Evolutionary conservation across 306 rosid species (phyloP), one percentile per base, ranked within the genome.

Genomic region (Begonia fuchsioides): DNA sequence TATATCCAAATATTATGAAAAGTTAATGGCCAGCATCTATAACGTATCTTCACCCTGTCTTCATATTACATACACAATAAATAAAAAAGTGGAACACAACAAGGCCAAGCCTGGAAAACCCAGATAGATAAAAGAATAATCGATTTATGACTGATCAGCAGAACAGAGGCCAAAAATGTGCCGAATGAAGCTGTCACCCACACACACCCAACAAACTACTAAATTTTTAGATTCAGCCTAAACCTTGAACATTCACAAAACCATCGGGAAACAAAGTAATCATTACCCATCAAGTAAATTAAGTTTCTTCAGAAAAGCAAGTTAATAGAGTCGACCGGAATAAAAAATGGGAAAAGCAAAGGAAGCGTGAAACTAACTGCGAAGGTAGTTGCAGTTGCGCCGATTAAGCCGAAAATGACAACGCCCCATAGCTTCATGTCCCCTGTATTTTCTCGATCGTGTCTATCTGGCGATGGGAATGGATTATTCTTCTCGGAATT

Each of bases 371-470:
- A 59, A 57, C 79, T 79, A 65, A 92, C 94, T 17, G 94, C 93
- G 19, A 79, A 64, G 49, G 98, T 92, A 39, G 93, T 73, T 65
- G 68, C 86, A 50, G 96, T 73, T 76, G 96, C 98, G 53, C 93
- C 95, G 55, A 92, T 79, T 15, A 92, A 32, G 4, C 93, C 93
- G 65, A 85, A 82, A 58, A 85, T 69, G 11, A 92, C 41, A 67
- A 78, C 66, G 11, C 94, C 98, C 93, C 93, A 77, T 38, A 85
- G 65, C 72, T 70, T 82, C 51, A 52, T 14, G 57, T 68, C 84
- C 49, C 72, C 62, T 20, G 15, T 67, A 56, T 81, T 69, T 14
- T 50, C 65, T 58, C 60, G 68, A 50, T 65, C 39, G 12, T 66
- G 60, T 15, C 53, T 54, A 61, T 49, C 68, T 16, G 68, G 55